A percentile compares a stretch with the other conserved stretches of the same genome.
phyloP scores from a whole-genome alignment of 1,284 basidiomycete species.

The Inonotus obliquus region DNA sequence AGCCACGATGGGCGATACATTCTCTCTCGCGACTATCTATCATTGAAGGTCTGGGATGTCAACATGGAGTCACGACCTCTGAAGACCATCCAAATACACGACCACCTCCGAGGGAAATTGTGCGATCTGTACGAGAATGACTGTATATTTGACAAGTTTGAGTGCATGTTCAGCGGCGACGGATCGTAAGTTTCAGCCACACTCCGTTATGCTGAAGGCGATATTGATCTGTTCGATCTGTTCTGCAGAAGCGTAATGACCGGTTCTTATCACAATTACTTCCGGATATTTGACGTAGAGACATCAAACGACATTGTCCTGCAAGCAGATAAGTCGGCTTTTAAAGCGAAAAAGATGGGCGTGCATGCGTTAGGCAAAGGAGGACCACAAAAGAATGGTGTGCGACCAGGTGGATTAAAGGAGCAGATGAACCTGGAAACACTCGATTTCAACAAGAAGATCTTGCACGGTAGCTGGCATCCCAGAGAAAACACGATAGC shows the following conservation, averaged over 20 bases:
- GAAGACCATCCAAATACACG: constrained; percentile 98
- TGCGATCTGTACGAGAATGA: constrained; percentile 99
- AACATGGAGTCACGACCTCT: constrained; percentile 98
- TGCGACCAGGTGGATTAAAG: constrained; percentile 61
- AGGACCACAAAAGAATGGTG: constrained; percentile 65
- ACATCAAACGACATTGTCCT: constrained; percentile 90
- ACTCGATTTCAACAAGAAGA: constrained; percentile 99
- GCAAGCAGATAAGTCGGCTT: constrained; percentile 99
- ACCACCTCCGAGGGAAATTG: constrained; percentile 94
- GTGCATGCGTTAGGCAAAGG: constrained; percentile 71
- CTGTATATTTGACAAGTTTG: constrained; percentile 99
- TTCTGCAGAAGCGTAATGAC: constrained; percentile 81
- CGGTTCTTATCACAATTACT: constrained; percentile 99
- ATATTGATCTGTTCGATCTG: not conserved
- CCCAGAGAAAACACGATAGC: constrained; percentile 97
- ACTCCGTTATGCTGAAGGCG: constrained; percentile 17
- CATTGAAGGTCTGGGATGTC: constrained; percentile 99
- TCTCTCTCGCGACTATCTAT: constrained; percentile 94
- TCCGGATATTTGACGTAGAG: constrained; percentile 98
- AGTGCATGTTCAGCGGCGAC: constrained; percentile 94
- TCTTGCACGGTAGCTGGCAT: constrained; percentile 96
- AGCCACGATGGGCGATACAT: constrained; percentile 97
- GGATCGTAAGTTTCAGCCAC: constrained; percentile 71
- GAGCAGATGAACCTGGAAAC: constrained; percentile 88
- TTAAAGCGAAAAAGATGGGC: constrained; percentile 98